Evolutionary conservation across 495 filamentous ascomycete genomes (phyloP).

Genomic region (Bombardia bombarda): DNA sequence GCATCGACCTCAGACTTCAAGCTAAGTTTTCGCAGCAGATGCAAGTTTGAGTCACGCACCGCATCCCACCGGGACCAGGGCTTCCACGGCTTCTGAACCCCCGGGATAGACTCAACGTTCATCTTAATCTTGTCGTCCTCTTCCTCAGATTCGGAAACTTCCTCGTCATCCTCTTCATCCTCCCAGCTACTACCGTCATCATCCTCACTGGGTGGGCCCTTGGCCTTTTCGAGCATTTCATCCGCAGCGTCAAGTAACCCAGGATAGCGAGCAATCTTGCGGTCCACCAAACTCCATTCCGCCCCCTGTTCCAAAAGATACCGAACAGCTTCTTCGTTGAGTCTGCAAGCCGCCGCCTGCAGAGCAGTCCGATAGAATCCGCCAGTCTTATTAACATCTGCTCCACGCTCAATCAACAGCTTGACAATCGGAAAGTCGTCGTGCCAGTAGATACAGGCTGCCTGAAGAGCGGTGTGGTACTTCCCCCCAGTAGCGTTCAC

Average conservation of each 20-base stretch:
- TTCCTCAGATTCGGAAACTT: no score
- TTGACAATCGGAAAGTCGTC: slow-evolving; percentile 8
- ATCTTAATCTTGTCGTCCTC: neutral
- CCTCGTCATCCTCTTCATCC: neutral
- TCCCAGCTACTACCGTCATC: neutral
- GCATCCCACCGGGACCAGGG: neutral
- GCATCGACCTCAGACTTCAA: neutral
- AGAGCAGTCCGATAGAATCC: slow-evolving; percentile 16
- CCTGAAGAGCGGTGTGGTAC: slow-evolving; percentile 20
- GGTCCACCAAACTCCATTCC: neutral
- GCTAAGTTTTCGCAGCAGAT: neutral
- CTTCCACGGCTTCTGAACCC: neutral
- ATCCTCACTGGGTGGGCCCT: neutral
- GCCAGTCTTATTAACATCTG: slow-evolving; percentile 15
- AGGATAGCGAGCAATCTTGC: neutral
- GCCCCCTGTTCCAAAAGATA: slow-evolving; percentile 7
- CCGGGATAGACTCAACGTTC: slow-evolving; percentile 1
- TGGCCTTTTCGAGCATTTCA: neutral
- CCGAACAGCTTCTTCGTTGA: slow-evolving; percentile 3
- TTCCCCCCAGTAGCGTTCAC: slow-evolving; percentile 19
- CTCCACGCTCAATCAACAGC: slow-evolving; percentile 18
- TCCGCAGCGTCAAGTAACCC: neutral
- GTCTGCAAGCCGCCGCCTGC: slow-evolving; percentile 17
- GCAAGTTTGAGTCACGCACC: neutral
- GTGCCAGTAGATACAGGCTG: slow-evolving; percentile 12